Percentiles rank a stretch among this genome's conserved stretches.
Conservation (phyloP, 176 grass and related monocot genomes). For the Oropetium thomaeum region DNA sequence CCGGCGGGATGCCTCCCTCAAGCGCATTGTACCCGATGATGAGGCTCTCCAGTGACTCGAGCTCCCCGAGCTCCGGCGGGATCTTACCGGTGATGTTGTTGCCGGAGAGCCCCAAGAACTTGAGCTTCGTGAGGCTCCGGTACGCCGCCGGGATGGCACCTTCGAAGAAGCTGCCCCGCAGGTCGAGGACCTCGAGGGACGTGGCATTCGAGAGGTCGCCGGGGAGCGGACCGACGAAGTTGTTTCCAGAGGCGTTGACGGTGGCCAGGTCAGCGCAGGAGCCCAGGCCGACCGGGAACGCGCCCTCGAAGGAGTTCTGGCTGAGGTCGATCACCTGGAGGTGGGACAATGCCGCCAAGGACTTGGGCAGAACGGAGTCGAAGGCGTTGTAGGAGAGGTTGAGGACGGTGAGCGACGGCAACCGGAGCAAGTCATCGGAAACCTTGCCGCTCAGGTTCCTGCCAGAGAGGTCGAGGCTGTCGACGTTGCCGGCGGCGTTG, state of each 20-base stretch:
- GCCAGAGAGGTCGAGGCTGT: conserved; percentile 52
- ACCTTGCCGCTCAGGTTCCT: conserved; percentile 81
- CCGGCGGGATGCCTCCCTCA: conserved; percentile 69
- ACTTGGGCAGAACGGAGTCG: conserved; percentile 56
- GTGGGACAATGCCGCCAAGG: conserved; percentile 43
- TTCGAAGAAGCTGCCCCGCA: conserved; percentile 77
- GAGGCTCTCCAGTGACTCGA: conserved; percentile 68
- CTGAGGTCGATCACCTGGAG: conserved; percentile 76
- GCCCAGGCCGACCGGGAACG: conserved; percentile 69
- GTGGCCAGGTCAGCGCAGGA: conserved; percentile 46
- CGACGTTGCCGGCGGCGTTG: conserved; percentile 49
- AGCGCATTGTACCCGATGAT: conserved; percentile 88
- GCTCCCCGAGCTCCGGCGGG: conserved; percentile 65
- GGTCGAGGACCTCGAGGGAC: conserved; percentile 59
- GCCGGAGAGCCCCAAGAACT: conserved; percentile 78
- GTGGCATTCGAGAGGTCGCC: conserved; percentile 70
- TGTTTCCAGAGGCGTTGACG: conserved; percentile 80
- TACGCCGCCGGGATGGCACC: conserved; percentile 68
- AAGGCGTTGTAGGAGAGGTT: conserved; percentile 86
- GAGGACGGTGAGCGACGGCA: conserved; percentile 53
- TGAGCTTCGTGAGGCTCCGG: conserved; percentile 66
- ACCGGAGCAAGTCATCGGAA: conserved; percentile 46
- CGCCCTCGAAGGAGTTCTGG: conserved; percentile 70
- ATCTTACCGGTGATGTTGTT: conserved; percentile 92
- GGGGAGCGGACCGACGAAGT: conserved; percentile 69